Percentiles rank a stretch among this genome's conserved stretches.
These are phyloP conservation scores for Suillus sp. DNA, from an alignment of 768 basidiomycete species.

Conservation along the genomic window DNA sequence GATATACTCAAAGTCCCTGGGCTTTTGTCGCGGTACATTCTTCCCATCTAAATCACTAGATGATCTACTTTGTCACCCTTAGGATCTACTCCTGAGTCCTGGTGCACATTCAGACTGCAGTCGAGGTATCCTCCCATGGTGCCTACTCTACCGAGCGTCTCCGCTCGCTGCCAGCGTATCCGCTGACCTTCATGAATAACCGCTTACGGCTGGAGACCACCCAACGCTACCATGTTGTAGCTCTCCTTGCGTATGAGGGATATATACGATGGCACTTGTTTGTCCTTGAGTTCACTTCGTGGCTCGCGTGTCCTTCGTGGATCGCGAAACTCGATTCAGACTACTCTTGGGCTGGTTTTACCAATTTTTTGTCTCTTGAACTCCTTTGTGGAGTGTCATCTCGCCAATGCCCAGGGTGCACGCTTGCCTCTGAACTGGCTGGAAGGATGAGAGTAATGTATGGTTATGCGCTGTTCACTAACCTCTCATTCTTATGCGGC, in stretches of 20 bases:
- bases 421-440: background rate
- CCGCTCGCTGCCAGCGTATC: background rate
- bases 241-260: constrained; percentile 11
- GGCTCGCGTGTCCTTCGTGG: constrained; percentile 15
- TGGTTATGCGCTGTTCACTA: background rate
- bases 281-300: constrained; percentile 20
- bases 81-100: background rate
- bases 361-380: constrained; percentile 10
- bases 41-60: background rate
- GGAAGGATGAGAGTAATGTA: background rate
- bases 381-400: constrained; percentile 14
- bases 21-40: background rate
- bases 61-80: background rate
- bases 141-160: background rate
- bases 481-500: background rate
- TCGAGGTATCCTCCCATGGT: background rate
- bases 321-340: constrained; percentile 21
- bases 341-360: constrained; percentile 19
- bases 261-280: background rate
- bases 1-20: background rate
- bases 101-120: constrained; percentile 7
- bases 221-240: background rate
- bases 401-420: constrained; percentile 7
- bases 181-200: background rate
- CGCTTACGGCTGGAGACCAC: background rate